Conservation (phyloP, 2,329 filamentous ascomycete genomes). For the Trichophyton verrucosum region DNA sequence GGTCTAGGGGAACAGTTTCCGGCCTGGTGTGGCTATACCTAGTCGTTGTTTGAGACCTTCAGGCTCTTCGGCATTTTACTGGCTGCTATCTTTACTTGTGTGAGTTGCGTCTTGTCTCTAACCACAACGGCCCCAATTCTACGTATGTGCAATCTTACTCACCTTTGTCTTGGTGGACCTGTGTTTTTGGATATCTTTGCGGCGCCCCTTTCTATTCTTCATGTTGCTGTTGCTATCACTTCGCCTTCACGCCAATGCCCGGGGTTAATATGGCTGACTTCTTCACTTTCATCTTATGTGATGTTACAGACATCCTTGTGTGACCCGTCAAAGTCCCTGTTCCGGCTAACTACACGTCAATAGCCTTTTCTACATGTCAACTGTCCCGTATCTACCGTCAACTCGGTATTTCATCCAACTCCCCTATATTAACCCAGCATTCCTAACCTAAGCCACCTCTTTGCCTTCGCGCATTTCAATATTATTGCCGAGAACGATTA, state of each 20-base stretch:
- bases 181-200: neutral
- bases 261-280: neutral
- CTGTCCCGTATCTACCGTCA: neutral
- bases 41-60: neutral
- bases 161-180: neutral
- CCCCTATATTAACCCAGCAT: neutral
- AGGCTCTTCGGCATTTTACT: neutral
- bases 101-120: neutral
- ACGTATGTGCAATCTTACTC: neutral
- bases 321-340: neutral
- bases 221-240: neutral
- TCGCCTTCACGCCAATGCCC: neutral
- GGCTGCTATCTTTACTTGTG: neutral
- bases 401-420: neutral
- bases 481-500: neutral
- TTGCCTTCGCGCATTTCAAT: neutral
- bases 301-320: constrained; percentile 1
- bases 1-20: neutral
- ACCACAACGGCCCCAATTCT: neutral
- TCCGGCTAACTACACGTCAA: neutral
- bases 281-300: neutral
- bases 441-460: neutral
- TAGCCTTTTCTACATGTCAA: constrained; percentile 1
- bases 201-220: neutral
- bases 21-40: neutral